Conservation (phyloP, 805 yeast species). For the Diddensiella transvaalensis region DNA sequence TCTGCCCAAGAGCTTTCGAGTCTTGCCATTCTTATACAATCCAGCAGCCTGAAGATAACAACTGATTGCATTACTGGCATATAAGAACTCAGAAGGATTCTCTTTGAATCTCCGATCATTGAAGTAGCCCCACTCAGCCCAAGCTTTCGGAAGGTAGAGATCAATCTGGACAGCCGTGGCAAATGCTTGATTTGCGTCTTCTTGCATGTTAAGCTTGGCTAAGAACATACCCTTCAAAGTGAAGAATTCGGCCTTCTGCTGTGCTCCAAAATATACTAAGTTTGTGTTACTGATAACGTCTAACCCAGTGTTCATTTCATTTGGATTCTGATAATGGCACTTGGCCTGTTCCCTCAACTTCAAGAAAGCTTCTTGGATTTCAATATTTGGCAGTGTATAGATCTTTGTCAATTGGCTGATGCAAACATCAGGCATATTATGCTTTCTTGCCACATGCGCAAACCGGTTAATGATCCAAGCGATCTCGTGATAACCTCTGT, state of each 20-base stretch:
- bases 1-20: conserved; percentile 81
- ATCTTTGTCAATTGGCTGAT: conserved; percentile 88
- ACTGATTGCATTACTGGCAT: conserved; percentile 90
- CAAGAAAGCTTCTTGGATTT: conserved; percentile 95
- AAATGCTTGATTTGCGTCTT: conserved; percentile 96
- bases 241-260: conserved; percentile 97
- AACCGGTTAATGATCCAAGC: conserved; percentile 98
- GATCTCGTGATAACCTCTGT: conserved; percentile 96
- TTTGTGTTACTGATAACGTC: conserved; percentile 97
- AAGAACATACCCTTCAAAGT: conserved; percentile 97
- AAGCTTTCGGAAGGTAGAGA: conserved; percentile 89
- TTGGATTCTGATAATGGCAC: conserved; percentile 89
- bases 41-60: conserved; percentile 98
- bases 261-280: conserved; percentile 91
- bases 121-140: conserved; percentile 99
- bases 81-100: conserved; percentile 71
- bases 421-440: conserved; percentile 95
- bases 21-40: conserved; percentile 84
- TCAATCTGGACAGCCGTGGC: conserved; percentile 98
- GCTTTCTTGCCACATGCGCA: conserved; percentile 98
- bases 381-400: conserved; percentile 93
- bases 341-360: conserved; percentile 96
- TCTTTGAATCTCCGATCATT: conserved; percentile 86
- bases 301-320: conserved; percentile 88
- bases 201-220: conserved; percentile 83